phyloP scores from a whole-genome alignment of 1,139 yeast species.

The Blastobotrys malaysiensis region DNA sequence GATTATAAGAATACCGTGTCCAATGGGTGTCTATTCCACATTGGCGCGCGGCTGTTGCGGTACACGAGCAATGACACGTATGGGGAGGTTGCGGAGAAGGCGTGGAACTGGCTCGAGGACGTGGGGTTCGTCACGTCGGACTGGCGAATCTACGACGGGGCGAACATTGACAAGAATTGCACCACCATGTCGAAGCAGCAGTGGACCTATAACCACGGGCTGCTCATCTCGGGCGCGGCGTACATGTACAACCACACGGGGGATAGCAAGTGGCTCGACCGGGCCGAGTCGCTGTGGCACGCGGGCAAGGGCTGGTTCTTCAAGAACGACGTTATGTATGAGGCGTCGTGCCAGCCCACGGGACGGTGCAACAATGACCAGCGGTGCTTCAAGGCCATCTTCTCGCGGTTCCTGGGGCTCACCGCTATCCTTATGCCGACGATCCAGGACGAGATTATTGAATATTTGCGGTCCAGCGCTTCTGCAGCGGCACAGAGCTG shows the following conservation, averaged over 20 bases:
- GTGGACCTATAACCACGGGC: constrained; percentile 89
- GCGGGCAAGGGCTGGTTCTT: constrained; percentile 58
- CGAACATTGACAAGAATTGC: constrained; percentile 58
- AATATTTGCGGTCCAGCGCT: constrained; percentile 57
- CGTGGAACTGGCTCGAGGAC: constrained; percentile 77
- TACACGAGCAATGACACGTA: constrained; percentile 69
- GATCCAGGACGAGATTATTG: constrained; percentile 47
- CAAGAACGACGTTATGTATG: constrained; percentile 59
- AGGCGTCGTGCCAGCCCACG: constrained; percentile 70
- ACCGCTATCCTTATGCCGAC: constrained; percentile 71
- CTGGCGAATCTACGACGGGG: constrained; percentile 64
- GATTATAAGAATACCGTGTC: constrained; percentile 87
- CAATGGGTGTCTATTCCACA: constrained; percentile 82
- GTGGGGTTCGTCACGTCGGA: constrained; percentile 46
- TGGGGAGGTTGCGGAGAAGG: constrained; percentile 70
- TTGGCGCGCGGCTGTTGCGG: constrained; percentile 82
- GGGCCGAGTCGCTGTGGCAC: constrained; percentile 35
- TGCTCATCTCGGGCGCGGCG: constrained; percentile 76
- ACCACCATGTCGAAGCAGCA: constrained; percentile 50
- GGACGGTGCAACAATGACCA: constrained; percentile 76
- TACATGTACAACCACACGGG: constrained; percentile 71
- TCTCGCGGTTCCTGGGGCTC: constrained; percentile 67
- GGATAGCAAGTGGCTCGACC: constrained; percentile 59
- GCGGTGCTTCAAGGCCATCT: constrained; percentile 80
- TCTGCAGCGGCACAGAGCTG: constrained; percentile 77